A percentile compares a stretch with the other conserved stretches of the same genome.
Evolutionary conservation across 2,329 filamentous ascomycete genomes (phyloP).

Genomic region (Diaporthe sp.): DNA sequence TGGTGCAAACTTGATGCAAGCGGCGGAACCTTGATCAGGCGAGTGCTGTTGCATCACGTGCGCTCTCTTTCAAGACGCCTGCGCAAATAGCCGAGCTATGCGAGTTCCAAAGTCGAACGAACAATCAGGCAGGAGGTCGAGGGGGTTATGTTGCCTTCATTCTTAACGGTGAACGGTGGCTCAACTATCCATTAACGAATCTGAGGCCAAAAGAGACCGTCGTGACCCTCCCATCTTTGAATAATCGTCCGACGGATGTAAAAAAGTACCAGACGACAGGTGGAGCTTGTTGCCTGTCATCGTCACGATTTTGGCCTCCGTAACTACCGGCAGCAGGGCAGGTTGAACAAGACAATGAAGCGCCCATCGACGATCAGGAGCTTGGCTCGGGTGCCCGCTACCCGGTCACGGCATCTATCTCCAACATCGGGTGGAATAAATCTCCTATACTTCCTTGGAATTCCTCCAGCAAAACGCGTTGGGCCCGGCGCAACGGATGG

Average conservation of each 20-base stretch:
- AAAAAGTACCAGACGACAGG: slow-evolving; percentile 53
- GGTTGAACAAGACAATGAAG: slow-evolving; percentile 56
- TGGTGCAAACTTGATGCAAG: too few species aligned
- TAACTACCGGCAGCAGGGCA: slow-evolving; percentile 61
- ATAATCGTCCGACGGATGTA: slow-evolving; percentile 57
- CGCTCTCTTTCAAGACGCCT: too few species aligned
- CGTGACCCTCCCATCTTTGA: slow-evolving; percentile 50
- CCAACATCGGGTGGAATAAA: too few species aligned
- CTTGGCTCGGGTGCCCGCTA: too few species aligned
- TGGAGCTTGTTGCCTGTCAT: slow-evolving; percentile 58
- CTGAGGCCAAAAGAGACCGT: slow-evolving; percentile 52
- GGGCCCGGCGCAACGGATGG: too few species aligned
- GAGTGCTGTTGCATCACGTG: neutral
- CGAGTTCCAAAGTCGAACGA: neutral
- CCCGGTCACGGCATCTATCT: too few species aligned
- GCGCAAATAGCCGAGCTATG: neutral
- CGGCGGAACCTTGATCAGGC: too few species aligned
- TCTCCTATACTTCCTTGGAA: too few species aligned
- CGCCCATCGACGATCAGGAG: slow-evolving; percentile 59
- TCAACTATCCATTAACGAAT: slow-evolving; percentile 51
- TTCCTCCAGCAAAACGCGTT: too few species aligned
- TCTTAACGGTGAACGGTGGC: too few species aligned
- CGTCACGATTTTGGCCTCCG: slow-evolving; percentile 68
- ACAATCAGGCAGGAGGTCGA: too few species aligned
- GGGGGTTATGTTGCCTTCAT: neutral